A percentile compares a stretch with the other conserved stretches of the same genome.
Conservation (phyloP, 73 alveolate genomes). For the Paramecium pentaurelia region DNA sequence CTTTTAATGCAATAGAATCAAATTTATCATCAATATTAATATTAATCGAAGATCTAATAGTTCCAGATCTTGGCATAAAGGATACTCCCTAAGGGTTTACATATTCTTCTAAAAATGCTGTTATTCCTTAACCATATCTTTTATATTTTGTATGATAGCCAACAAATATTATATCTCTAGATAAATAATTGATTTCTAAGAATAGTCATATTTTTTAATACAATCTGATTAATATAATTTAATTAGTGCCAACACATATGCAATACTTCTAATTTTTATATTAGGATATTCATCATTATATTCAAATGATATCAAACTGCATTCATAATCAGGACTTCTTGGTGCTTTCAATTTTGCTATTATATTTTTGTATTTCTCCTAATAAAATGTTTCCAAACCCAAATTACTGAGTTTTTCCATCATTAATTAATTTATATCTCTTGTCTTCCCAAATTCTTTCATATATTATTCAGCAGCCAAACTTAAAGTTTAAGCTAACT, state of each 20-base stretch:
- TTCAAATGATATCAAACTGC: not conserved
- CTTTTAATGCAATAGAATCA: not conserved
- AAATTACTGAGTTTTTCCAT: not conserved
- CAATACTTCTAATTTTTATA: not conserved
- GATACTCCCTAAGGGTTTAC: not conserved
- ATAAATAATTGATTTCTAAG: not conserved
- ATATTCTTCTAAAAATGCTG: constrained; percentile 10
- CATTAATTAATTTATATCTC: not conserved
- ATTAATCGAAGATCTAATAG: not conserved
- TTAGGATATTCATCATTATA: not conserved
- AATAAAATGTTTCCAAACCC: not conserved
- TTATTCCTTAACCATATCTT: constrained; percentile 8
- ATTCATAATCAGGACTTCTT: constrained; percentile 43
- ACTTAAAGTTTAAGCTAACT: not conserved
- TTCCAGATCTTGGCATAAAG: not conserved
- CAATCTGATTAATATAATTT: not conserved
- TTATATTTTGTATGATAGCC: not conserved
- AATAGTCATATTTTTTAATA: not conserved
- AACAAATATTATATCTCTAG: not conserved
- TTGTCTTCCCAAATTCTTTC: not conserved
- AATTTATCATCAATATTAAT: not conserved
- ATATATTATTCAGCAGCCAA: not conserved
- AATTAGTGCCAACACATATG: not conserved
- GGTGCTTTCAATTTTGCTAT: constrained; percentile 7
- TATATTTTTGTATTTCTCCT: not conserved